Evolutionary conservation across 2,329 filamentous ascomycete genomes (phyloP), one percentile per base, ranked within the genome.

Genomic region (Ceratocystis ficicola): DNA sequence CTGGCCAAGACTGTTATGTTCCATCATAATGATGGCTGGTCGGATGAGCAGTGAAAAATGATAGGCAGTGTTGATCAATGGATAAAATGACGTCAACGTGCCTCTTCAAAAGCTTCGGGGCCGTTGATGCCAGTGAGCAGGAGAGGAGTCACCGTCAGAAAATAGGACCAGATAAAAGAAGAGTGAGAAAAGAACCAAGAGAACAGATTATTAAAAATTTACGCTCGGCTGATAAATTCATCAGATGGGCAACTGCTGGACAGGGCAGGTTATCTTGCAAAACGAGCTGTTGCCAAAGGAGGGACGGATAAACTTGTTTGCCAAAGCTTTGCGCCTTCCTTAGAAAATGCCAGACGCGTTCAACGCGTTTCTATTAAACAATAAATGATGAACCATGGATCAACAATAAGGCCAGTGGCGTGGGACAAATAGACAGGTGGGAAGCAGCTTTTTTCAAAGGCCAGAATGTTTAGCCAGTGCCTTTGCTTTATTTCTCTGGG

Each of bases 1-100:
- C 15, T 50, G 62, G 41, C 65, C 65, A 5, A 67, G 62, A 25
- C 60, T 66, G n/a, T 28, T 17, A 20, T 67, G 61, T 32, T 67
- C 65, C 25, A 57, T 22, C 65, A 59, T 63, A 41, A 32, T 44
- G 22, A 25, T 15, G 41, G 36, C 22, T 15, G 65, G 50, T 32
- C 22, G 17, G 4, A n/a, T 30, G 8, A 59, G 28, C 55, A 59
- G 30, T n/a, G 32, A n/a, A 36, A 57, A 30, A 32, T n/a, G 28
- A 52, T 25, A 3, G 22, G 4, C 48, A 28, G 25, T 28, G 48
- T 10, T 25, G 55, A 20, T 30, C 15, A n/a, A 59, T 36, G 10
- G 55, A 59, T 15, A 59, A 59, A 12, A 59, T 59, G 55, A 59
- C 55, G 55, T 59, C 55, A 59, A 59, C 55, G 30, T 28, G 30